Percentiles rank a stretch among this genome's conserved stretches.
These are phyloP conservation scores for Aspergillus aculeatinus DNA, from an alignment of 2,329 filamentous ascomycete genomes.

Conservation along the genomic window DNA sequence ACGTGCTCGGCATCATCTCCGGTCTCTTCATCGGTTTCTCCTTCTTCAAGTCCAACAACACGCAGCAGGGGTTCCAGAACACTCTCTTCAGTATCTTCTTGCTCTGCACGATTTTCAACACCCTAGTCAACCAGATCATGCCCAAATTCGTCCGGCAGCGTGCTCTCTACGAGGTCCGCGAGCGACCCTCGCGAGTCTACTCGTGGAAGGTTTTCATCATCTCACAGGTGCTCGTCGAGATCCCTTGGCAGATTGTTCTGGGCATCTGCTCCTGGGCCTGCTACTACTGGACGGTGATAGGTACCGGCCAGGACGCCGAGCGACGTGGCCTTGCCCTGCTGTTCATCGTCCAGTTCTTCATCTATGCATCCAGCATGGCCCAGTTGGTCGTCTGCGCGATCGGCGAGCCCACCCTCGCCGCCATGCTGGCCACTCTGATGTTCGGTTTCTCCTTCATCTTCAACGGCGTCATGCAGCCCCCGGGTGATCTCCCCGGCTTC, in stretches of 20 bases:
- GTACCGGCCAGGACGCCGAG: slow-evolving; percentile 64
- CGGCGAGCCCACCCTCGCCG: slow-evolving; percentile 70
- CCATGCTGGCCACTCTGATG: slow-evolving; percentile 69
- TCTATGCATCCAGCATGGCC: slow-evolving; percentile 79
- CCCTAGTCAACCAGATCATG: slow-evolving; percentile 59
- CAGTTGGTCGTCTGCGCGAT: slow-evolving; percentile 77
- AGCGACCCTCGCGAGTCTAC: slow-evolving; percentile 78
- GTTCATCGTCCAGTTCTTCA: slow-evolving; percentile 69
- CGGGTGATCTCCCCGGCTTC: slow-evolving; percentile 62
- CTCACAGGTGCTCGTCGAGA: slow-evolving; percentile 77
- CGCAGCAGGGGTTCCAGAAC: slow-evolving; percentile 75
- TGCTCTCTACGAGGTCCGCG: slow-evolving; percentile 76
- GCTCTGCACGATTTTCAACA: slow-evolving; percentile 56
- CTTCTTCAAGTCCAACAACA: slow-evolving; percentile 69
- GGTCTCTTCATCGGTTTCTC: slow-evolving; percentile 76
- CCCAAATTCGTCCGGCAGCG: slow-evolving; percentile 79
- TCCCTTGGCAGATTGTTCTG: slow-evolving; percentile 78
- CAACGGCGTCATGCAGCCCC: slow-evolving; percentile 66
- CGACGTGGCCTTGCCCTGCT: slow-evolving; percentile 73
- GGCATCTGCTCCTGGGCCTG: slow-evolving; percentile 71
- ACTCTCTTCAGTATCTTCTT: slow-evolving; percentile 85
- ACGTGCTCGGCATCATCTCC: slow-evolving; percentile 60
- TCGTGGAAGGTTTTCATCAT: slow-evolving; percentile 82
- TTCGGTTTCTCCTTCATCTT: slow-evolving; percentile 84
- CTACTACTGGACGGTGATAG: slow-evolving; percentile 79